phyloP scores from a whole-genome alignment of 2,329 filamentous ascomycete species.

The Ophiocordyceps robertsii region DNA sequence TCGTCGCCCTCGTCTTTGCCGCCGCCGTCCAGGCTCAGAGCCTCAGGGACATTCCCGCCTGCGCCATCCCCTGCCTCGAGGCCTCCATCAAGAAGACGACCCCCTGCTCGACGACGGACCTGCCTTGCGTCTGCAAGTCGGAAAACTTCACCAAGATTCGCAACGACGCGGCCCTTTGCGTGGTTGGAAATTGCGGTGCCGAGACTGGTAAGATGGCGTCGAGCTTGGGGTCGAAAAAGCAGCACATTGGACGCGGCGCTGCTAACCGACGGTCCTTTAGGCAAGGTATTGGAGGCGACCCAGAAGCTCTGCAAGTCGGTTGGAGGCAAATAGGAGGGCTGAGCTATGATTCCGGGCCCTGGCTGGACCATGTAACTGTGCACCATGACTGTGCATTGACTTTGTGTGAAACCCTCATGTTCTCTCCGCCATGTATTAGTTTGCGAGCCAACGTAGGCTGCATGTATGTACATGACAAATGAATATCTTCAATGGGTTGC shows the following conservation, averaged over 20 bases:
- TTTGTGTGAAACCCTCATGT: too few species aligned
- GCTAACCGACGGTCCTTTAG: neutral
- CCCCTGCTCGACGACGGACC: neutral
- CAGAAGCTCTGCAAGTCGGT: neutral
- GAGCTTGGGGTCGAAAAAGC: too few species aligned
- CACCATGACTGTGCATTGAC: too few species aligned
- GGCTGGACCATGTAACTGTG: too few species aligned
- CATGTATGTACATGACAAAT: too few species aligned
- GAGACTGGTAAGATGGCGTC: neutral
- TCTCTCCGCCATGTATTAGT: too few species aligned
- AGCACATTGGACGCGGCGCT: too few species aligned
- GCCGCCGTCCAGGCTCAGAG: conserved; percentile 20
- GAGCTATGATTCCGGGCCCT: too few species aligned
- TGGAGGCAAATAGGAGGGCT: neutral
- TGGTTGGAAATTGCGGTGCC: neutral
- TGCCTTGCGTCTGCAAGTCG: neutral
- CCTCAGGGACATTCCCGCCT: conserved; percentile 20
- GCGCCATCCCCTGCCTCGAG: conserved; percentile 23
- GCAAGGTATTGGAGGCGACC: neutral
- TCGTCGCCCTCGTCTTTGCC: conserved; percentile 19
- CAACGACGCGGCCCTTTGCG: neutral
- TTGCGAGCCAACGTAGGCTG: too few species aligned
- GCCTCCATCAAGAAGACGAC: conserved; percentile 10
- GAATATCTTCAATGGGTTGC: too few species aligned
- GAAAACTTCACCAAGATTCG: neutral